These are phyloP conservation scores for Oenanthe javanica DNA, from an alignment of 140 eudicot genomes.

Conservation along the genomic window DNA sequence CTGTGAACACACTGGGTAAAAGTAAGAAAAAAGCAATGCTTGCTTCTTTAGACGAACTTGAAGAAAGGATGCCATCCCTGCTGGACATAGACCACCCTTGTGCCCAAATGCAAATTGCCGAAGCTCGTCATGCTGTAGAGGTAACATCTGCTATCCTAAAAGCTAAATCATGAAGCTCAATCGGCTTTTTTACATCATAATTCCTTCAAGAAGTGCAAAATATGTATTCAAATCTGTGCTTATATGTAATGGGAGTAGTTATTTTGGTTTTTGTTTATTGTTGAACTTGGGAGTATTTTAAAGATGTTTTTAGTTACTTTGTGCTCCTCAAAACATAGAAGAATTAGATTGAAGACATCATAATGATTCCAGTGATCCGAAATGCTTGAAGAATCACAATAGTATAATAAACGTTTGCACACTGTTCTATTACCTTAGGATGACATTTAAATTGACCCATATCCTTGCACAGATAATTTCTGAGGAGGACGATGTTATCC, in stretches of 20 bases:
- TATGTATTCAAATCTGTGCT: neutral
- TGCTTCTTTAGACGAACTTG: conserved; percentile 71
- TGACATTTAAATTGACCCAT: neutral
- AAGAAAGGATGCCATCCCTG: conserved; percentile 77
- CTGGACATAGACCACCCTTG: conserved; percentile 95
- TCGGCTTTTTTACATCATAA: neutral
- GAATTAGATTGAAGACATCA: neutral
- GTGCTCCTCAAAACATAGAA: neutral
- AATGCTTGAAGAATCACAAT: neutral
- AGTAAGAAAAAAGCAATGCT: conserved; percentile 74
- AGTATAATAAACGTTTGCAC: neutral
- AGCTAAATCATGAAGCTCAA: neutral
- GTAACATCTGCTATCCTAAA: conserved; percentile 25
- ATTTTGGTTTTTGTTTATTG: neutral
- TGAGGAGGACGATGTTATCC: conserved; percentile 73
- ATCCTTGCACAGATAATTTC: conserved; percentile 46
- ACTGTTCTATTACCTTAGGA: neutral
- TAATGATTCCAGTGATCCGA: neutral
- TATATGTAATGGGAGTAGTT: neutral
- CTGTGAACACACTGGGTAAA: conserved; percentile 60
- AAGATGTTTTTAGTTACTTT: neutral
- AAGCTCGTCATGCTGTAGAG: conserved; percentile 80
- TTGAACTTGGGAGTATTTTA: neutral
- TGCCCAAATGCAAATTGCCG: conserved; percentile 82
- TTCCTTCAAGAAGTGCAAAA: neutral